A percentile compares a stretch with the other conserved stretches of the same genome.
These are phyloP conservation scores for Lichtheimia hyalospora DNA, from an alignment of 371 early-diverging fungal species.

Conservation along the genomic window DNA sequence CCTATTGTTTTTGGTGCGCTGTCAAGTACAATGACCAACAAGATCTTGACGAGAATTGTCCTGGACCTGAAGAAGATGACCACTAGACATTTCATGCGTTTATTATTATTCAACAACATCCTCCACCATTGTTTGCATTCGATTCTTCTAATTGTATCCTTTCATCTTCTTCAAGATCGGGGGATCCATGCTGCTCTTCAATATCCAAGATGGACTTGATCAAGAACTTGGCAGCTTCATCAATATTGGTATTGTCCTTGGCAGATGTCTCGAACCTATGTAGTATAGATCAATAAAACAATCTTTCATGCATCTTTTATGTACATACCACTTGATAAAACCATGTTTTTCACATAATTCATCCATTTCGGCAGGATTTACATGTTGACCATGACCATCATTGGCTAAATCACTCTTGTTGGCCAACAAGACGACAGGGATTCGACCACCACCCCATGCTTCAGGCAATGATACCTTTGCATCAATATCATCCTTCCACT, in stretches of 20 bases:
- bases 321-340: conserved; percentile 54
- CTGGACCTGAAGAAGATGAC: conserved; percentile 61
- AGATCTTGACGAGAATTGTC: conserved; percentile 58
- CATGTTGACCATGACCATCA: conserved; percentile 49
- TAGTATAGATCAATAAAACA: background rate
- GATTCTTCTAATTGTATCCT: conserved; percentile 13
- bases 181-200: conserved; percentile 40
- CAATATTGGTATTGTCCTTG: conserved; percentile 66
- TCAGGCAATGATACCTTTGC: conserved; percentile 59
- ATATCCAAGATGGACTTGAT: conserved; percentile 38
- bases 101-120: conserved; percentile 11
- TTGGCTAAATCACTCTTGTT: conserved; percentile 56
- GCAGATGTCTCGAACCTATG: conserved; percentile 68
- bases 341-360: conserved; percentile 57
- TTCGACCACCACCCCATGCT: conserved; percentile 58
- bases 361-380: conserved; percentile 50
- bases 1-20: conserved; percentile 72
- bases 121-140: conserved; percentile 6
- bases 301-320: background rate
- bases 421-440: conserved; percentile 64
- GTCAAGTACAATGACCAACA: conserved; percentile 45
- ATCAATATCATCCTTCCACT: conserved; percentile 74
- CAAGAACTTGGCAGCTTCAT: conserved; percentile 60
- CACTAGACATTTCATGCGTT: conserved; percentile 27
- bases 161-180: conserved; percentile 20